Evolutionary conservation across 169 alveolate species (phyloP), one percentile per base, ranked within the genome.

Genomic region (Amoebophrya sp.): DNA sequence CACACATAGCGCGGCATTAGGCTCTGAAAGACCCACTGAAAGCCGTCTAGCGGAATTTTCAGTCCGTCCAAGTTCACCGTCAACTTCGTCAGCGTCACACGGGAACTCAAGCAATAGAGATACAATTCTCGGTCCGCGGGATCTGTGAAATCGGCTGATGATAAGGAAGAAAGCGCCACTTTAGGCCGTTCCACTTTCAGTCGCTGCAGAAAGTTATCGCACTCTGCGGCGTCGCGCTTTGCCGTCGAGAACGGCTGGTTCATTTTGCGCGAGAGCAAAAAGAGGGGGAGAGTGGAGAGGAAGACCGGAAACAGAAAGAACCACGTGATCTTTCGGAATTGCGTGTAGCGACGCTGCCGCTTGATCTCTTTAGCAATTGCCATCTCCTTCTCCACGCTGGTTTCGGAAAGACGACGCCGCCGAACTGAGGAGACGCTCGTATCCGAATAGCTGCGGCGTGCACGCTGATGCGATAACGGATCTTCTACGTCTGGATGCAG

Each of bases 31-130:
- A 65, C 83, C 83, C 83, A 65, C 10, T 6, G 33, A 18, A 65
- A 65, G 33, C 83, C 83, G 83, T 65, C 83, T 36, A 65, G 18
- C 83, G 83, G 83, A 0, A 65, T 65, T 65, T 18, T 1, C 83
- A 65, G 83, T 18, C 83, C 83, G 83, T 65, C n/a, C 83, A 65
- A 29, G 83, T 65, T 65, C 83, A 65, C 83, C 83, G 83, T 26
- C 39, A 65, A 36, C 33, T 65, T 65, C 33, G 83, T 65, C 83
- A 65, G 83, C 83, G 83, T 65, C 83, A 65, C 83, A 10, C 83
- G 83, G 26, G 36, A 12, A 29, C 39, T 26, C 12, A 65, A 10
- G 26, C 83, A 65, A 18, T 65, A 65, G 83, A 26, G 83, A 36
- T 6, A 65, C 83, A 65, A 65, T 65, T 65, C 83, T 36, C 33